Percentiles rank a stretch among this genome's conserved stretches.
Evolutionary conservation across 1,139 yeast species (phyloP).

Genomic region (Candida neerlandica): DNA sequence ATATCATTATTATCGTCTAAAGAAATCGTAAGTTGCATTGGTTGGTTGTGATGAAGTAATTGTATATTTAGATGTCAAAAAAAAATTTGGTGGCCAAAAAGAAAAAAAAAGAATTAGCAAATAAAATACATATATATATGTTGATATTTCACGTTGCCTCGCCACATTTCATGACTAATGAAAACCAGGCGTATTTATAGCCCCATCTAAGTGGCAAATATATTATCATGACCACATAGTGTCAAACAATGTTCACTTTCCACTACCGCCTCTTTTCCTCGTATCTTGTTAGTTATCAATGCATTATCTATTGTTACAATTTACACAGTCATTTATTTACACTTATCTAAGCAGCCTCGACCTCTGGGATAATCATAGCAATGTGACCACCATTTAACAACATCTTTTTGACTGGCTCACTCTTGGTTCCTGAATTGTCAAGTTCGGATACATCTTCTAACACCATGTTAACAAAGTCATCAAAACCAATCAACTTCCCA

Average conservation of each 20-base stretch:
- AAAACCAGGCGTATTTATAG: too few relatives aligned
- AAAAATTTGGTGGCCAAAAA: conserved; percentile 11
- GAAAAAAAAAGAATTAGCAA: conserved; percentile 1
- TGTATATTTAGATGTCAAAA: background rate
- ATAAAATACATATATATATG: too few relatives aligned
- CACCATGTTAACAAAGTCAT: conserved; percentile 93
- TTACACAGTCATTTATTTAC: background rate
- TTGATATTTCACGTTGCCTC: background rate
- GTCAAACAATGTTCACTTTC: too few relatives aligned
- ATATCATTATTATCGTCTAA: conserved; percentile 32
- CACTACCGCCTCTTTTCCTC: too few relatives aligned
- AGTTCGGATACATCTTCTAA: conserved; percentile 77
- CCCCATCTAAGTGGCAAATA: background rate
- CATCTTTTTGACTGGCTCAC: conserved; percentile 61
- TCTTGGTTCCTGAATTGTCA: conserved; percentile 31
- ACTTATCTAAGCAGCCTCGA: background rate
- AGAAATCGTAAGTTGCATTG: conserved; percentile 43
- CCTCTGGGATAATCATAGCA: conserved; percentile 59
- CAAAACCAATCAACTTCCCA: conserved; percentile 89
- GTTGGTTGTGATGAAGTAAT: too few relatives aligned
- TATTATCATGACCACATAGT: too few relatives aligned
- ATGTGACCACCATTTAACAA: conserved; percentile 87
- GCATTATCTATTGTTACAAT: conserved; percentile 1
- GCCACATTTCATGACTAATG: too few relatives aligned
- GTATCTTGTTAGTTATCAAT: background rate